phyloP scores from a whole-genome alignment of 257 asterid species.

The Ajuga chamaepitys region DNA sequence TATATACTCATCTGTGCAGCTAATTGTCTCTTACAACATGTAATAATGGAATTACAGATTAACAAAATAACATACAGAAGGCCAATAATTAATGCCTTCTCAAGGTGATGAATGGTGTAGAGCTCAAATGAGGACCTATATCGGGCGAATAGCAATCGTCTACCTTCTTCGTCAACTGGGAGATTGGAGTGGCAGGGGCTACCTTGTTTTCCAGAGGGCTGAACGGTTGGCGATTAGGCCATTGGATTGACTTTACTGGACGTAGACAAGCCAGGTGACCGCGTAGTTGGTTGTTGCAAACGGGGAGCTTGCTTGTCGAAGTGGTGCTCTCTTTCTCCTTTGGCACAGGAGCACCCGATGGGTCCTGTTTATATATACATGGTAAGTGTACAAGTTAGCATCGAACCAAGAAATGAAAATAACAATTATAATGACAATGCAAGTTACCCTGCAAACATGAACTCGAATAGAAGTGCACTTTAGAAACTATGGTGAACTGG shows the following conservation, averaged over 20 bases:
- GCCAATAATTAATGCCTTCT: conserved; percentile 9
- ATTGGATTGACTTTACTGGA: conserved; percentile 30
- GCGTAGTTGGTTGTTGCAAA: conserved; percentile 43
- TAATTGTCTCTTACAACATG: background rate
- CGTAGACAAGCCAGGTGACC: conserved; percentile 65
- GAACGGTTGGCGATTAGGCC: conserved; percentile 34
- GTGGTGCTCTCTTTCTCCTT: conserved; percentile 51
- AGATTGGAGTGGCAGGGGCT: conserved; percentile 30
- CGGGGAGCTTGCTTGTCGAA: conserved; percentile 48
- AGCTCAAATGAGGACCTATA: conserved; percentile 30
- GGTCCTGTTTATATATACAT: conserved; percentile 36
- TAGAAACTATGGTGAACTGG: too few species aligned
- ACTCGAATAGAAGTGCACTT: too few species aligned
- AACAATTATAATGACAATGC: background rate
- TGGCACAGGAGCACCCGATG: conserved; percentile 62
- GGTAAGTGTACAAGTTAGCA: background rate
- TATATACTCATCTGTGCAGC: conserved; percentile 16
- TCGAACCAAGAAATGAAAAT: background rate
- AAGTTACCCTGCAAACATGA: too few species aligned
- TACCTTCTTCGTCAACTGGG: conserved; percentile 22
- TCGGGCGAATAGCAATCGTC: conserved; percentile 32
- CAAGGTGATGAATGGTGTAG: conserved; percentile 49
- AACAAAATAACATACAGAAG: too few species aligned
- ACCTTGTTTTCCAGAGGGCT: conserved; percentile 49
- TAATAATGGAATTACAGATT: too few species aligned